Evolutionary conservation across 129 eudicot genomes (phyloP).

Genomic region (Tagetes erecta): DNA sequence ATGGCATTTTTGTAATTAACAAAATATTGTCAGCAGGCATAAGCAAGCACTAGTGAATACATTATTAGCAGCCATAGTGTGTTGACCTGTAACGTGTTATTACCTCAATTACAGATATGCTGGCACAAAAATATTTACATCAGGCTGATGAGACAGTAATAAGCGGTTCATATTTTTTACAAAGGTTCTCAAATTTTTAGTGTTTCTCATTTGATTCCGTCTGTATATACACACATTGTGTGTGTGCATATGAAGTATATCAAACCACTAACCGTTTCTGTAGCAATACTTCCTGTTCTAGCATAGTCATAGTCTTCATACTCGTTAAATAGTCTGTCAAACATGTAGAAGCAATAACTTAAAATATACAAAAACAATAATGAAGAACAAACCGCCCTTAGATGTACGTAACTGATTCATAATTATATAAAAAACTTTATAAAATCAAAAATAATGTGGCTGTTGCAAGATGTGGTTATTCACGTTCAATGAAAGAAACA

Average conservation of each 20-base stretch:
- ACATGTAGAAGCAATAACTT: background rate
- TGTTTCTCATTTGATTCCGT: no score
- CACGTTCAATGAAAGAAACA: background rate
- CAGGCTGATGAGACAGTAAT: no score
- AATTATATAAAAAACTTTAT: background rate
- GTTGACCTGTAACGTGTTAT: no score
- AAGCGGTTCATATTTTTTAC: no score
- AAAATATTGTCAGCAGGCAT: no score
- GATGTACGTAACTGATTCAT: background rate
- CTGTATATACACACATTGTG: background rate
- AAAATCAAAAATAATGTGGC: background rate
- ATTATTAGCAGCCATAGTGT: no score
- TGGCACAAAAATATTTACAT: no score
- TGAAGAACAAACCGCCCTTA: background rate
- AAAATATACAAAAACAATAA: background rate
- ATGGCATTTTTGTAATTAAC: no score
- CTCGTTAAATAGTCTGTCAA: constrained; percentile 59
- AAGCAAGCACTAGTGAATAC: no score
- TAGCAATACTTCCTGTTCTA: constrained; percentile 78
- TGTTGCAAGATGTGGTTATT: background rate
- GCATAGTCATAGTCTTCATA: constrained; percentile 83
- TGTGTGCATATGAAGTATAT: background rate
- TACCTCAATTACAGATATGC: no score
- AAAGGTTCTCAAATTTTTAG: no score
- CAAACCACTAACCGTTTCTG: constrained; percentile 55